These are phyloP conservation scores for Lipomyces sp. DNA, from an alignment of 805 yeast genomes.

Conservation along the genomic window DNA sequence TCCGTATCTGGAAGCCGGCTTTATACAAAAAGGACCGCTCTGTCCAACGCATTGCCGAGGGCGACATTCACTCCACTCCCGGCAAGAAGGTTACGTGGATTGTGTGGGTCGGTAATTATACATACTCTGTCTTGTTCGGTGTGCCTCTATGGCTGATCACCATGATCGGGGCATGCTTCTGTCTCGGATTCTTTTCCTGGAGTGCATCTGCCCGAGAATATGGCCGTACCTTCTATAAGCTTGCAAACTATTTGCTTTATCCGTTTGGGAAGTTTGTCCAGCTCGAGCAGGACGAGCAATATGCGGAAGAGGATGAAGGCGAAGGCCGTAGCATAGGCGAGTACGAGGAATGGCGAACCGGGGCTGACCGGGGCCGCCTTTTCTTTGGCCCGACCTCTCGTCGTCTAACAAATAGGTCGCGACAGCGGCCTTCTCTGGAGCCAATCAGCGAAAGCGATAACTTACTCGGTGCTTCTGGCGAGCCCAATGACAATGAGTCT, in stretches of 20 bases:
- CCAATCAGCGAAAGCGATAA: slow-evolving; percentile 22
- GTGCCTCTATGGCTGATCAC: slow-evolving; percentile 55
- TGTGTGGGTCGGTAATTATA: slow-evolving; percentile 61
- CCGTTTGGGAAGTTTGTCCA: slow-evolving; percentile 92
- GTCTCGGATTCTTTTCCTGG: slow-evolving; percentile 39
- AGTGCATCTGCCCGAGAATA: slow-evolving; percentile 56
- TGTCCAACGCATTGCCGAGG: slow-evolving; percentile 85
- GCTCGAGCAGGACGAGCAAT: slow-evolving; percentile 71
- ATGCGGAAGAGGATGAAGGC: slow-evolving; percentile 79
- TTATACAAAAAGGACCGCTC: slow-evolving; percentile 88
- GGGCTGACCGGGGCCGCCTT: slow-evolving; percentile 66
- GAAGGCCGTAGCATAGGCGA: slow-evolving; percentile 84
- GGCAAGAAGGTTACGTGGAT: slow-evolving; percentile 54
- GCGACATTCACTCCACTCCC: slow-evolving; percentile 80
- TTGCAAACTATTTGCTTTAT: slow-evolving; percentile 68
- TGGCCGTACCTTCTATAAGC: slow-evolving; percentile 53
- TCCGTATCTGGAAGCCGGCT: slow-evolving; percentile 98
- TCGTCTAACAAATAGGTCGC: slow-evolving; percentile 16
- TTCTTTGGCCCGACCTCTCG: slow-evolving; percentile 63
- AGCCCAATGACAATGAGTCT: slow-evolving; percentile 22
- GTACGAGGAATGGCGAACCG: slow-evolving; percentile 68
- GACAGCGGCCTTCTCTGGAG: slow-evolving; percentile 9
- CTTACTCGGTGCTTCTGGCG: slow-evolving; percentile 18
- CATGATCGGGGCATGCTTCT: slow-evolving; percentile 34
- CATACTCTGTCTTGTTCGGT: slow-evolving; percentile 79